Base-by-base conservation (phyloP, 306 rosid species). In the Prunus persica region DNA sequence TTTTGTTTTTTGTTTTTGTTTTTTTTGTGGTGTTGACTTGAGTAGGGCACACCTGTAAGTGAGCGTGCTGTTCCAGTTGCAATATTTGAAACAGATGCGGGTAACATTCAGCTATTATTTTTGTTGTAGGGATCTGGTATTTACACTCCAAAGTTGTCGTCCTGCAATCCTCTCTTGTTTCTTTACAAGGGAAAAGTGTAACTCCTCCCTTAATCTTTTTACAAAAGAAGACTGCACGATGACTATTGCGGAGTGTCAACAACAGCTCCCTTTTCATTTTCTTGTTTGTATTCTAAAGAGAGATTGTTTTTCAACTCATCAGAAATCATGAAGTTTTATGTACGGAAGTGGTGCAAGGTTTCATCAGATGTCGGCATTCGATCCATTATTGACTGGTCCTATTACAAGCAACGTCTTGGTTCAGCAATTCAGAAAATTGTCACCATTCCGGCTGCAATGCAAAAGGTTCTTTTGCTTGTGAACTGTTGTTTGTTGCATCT, bases 1-100 rank as follows among this genome's bases (percentile, higher is more conserved):
- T 4, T 49, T 12, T 24, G 25, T n/a, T 28, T 28, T 28, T 22
- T 22, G 0, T 27, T 27, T 27, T 27, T 27, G 25, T 27, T 27
- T 27, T 27, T 68, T 27, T 45, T 75, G 4, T 66, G 54, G 19
- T 72, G 43, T 58, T 32, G 30, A 80, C 80, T 74, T 74, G 84
- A 84, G 74, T 82, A 95, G 98, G 98, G 98, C 75, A 88, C 98
- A 66, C 96, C 98, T 77, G 98, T 95, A 71, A 95, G 98, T 19
- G 98, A 90, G 88, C 98, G 98, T 79, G 98, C 98, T 85, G 87
- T 95, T 79, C 98, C 98, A 72, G 98, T 95, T 80, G 98, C 98
- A 74, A 92, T 95, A 81, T 95, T 95, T 82, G 96, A 92, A 84
- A 92, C 98, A 67, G 96, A 92, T 75, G 83, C 97, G 27, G 98